Base-by-base conservation (phyloP, 768 basidiomycete species). In the Boletellus sp. region DNA sequence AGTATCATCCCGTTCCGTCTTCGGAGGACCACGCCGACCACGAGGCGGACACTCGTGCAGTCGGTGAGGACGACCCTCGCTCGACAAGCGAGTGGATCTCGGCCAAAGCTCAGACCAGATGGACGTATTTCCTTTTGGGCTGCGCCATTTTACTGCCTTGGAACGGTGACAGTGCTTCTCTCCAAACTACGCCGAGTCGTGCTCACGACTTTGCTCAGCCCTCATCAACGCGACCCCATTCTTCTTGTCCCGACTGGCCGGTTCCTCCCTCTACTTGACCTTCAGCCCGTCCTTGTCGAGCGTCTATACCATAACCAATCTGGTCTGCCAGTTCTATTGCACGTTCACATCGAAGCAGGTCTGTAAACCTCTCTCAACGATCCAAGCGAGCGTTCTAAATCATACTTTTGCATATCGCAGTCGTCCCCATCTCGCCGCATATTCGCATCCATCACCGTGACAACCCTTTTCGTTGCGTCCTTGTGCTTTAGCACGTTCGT, bases 171-270 rank as follows among this genome's bases (percentile, higher is more conserved):
- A 28, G 28, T n/a, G 59, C 10, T 11, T 31, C 17, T 42, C 35
- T 13, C 15, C 43, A 42, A 45, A 13, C 6, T 28, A 28, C 10
- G 15, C 13, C 24, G 39, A 40, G 6, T 9, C 6, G 23, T 50
- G 45, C 49, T 54, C 37, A 51, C 47, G 9, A 44, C 33, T 15
- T n/a, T 24, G 33, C 36, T 19, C 50, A 95, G 93, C 84, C 1
- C 72, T 94, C 61, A 93, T 96, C 22, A 95, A 90, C 28, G 90
- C 87, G 0, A 84, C 84, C 41, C 84, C 92, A 0, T 91, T 85
- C 64, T 90, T 95, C 64, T 64, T 86, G 28, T 80, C 87, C 1
- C 76, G 89, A 48, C 67, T 95, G 33, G 75, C 70, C 10, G 77
- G 74, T 17, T 86, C 89, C 3, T 64, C 80, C 0, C 57, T 86